These are phyloP conservation scores for Calocybe cyanea DNA, from an alignment of 768 basidiomycete species.

Conservation along the genomic window DNA sequence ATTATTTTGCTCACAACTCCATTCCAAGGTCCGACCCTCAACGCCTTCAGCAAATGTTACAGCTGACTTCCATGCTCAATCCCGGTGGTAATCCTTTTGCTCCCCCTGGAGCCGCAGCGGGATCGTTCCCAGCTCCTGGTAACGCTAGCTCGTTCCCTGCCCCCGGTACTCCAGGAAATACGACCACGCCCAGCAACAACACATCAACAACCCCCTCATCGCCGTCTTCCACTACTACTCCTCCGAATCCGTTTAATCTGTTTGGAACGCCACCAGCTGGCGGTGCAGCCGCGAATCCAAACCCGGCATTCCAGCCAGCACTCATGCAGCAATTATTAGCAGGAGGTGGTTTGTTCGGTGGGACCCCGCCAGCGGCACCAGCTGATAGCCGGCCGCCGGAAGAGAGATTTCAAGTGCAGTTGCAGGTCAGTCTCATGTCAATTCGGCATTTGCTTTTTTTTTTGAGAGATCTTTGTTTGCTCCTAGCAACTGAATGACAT, in stretches of 20 bases:
- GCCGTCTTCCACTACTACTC: conserved; percentile 17
- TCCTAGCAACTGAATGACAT: conserved; percentile 87
- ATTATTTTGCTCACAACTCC: conserved; percentile 1
- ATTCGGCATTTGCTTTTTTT: neutral
- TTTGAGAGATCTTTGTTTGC: neutral
- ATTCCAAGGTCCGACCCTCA: conserved; percentile 68
- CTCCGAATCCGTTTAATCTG: conserved; percentile 21
- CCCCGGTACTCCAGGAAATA: neutral
- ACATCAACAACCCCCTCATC: conserved; percentile 10
- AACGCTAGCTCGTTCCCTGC: conserved; percentile 14
- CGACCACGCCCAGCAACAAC: neutral
- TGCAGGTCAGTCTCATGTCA: conserved; percentile 50
- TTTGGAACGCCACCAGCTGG: conserved; percentile 21
- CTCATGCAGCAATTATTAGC: conserved; percentile 43
- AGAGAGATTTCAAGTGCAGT: conserved; percentile 86
- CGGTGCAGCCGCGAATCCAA: conserved; percentile 21
- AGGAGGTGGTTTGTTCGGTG: conserved; percentile 23
- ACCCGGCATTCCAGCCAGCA: conserved; percentile 37
- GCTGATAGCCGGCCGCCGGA: conserved; percentile 77
- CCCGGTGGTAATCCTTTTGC: conserved; percentile 26
- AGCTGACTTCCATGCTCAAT: conserved; percentile 60
- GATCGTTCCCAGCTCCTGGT: conserved; percentile 1
- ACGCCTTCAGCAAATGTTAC: conserved; percentile 67
- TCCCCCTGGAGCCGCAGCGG: neutral
- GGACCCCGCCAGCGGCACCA: conserved; percentile 41